These are phyloP conservation scores for Epichloe hybrida DNA, from an alignment of 2,329 filamentous ascomycete genomes.

Conservation along the genomic window DNA sequence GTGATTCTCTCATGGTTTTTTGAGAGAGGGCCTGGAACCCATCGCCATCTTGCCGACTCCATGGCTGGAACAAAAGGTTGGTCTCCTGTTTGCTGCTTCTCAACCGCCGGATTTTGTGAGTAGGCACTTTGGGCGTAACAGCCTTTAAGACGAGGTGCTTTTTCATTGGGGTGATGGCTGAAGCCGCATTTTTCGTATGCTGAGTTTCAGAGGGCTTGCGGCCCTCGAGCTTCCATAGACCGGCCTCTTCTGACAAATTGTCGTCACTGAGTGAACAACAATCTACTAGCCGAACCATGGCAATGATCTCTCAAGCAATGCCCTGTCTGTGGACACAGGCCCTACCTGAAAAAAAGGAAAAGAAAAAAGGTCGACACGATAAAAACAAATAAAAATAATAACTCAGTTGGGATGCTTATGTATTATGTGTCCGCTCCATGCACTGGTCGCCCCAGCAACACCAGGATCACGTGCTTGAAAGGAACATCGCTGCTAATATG, in stretches of 20 bases:
- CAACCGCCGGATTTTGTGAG: constrained; percentile 19
- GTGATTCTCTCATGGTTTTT: constrained; percentile 5
- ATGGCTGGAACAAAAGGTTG: constrained; percentile 20
- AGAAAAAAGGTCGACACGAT: no score
- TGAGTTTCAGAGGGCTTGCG: not conserved
- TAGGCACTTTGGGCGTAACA: constrained; percentile 10
- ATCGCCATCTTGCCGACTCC: constrained; percentile 14
- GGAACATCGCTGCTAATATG: no score
- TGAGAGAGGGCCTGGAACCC: constrained; percentile 1
- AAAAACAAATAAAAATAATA: no score
- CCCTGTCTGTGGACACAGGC: not conserved
- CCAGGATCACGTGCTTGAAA: no score
- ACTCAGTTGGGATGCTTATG: no score
- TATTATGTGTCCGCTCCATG: no score
- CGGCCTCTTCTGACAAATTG: not conserved
- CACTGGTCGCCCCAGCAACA: no score
- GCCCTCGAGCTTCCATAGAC: not conserved
- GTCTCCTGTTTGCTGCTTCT: constrained; percentile 9
- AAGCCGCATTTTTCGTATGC: not conserved
- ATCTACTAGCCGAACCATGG: not conserved
- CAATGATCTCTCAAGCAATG: not conserved
- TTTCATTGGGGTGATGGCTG: constrained; percentile 1
- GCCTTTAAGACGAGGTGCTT: constrained; percentile 14
- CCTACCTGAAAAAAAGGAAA: not conserved
- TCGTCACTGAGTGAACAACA: not conserved